A percentile compares a stretch with the other conserved stretches of the same genome.
Evolutionary conservation across 2,329 filamentous ascomycete species (phyloP).

Genomic region (Fusarium sp.): DNA sequence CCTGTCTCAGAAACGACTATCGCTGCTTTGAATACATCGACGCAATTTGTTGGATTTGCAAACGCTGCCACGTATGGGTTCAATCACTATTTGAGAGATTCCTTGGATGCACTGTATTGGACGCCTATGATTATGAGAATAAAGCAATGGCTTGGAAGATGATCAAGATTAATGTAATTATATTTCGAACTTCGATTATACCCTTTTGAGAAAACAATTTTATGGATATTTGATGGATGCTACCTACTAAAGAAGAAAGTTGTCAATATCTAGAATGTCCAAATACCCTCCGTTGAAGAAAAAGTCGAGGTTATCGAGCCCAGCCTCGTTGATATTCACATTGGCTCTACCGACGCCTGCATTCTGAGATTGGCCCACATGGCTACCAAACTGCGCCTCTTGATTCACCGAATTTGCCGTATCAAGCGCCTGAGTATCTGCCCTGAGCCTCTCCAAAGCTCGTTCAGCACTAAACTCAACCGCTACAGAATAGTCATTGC

Average conservation of each 20-base stretch:
- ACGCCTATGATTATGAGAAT: constrained; percentile 27
- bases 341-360: not conserved
- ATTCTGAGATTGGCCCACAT: not conserved
- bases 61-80: constrained; percentile 42
- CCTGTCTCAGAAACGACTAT: constrained; percentile 17
- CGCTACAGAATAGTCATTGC: constrained; percentile 11
- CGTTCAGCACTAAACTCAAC: constrained; percentile 29
- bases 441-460: constrained; percentile 19
- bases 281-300: constrained; percentile 30
- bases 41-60: constrained; percentile 39
- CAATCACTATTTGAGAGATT: constrained; percentile 41
- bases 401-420: not conserved
- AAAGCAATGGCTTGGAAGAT: constrained; percentile 21
- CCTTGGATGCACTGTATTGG: constrained; percentile 27
- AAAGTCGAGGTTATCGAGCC: constrained; percentile 24
- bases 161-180: not conserved
- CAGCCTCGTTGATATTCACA: not conserved
- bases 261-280: constrained; percentile 21
- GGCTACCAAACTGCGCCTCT: not conserved
- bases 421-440: not conserved
- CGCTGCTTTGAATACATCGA: constrained; percentile 35
- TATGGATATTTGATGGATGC: not conserved
- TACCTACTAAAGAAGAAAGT: constrained; percentile 3
- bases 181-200: not conserved
- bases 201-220: not conserved